Percentiles rank a stretch among this genome's conserved stretches.
phyloP scores from a whole-genome alignment of 2,329 filamentous ascomycete species.

The Fonsecaea nubica region DNA sequence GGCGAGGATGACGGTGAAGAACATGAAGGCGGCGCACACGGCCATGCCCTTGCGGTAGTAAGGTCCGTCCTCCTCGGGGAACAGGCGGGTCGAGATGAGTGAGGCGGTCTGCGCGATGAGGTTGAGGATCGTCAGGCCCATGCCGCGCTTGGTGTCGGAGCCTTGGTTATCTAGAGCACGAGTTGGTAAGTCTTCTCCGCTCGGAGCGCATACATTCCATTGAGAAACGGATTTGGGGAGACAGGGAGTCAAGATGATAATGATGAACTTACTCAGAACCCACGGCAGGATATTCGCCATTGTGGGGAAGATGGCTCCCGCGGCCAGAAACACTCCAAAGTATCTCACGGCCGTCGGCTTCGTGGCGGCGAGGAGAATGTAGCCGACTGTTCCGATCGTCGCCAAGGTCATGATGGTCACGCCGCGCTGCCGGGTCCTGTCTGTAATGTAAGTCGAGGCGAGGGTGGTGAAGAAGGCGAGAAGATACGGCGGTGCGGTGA shows the following conservation, averaged over 20 bases:
- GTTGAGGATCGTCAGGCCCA: constrained; percentile 60
- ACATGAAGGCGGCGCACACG: constrained; percentile 68
- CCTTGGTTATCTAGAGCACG: constrained; percentile 48
- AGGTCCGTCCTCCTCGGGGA: constrained; percentile 64
- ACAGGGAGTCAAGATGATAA: too few relatives aligned
- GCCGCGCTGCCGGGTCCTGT: constrained; percentile 69
- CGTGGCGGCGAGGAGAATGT: constrained; percentile 67
- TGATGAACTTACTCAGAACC: constrained; percentile 47
- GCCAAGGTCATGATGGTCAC: constrained; percentile 65
- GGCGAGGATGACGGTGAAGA: constrained; percentile 37
- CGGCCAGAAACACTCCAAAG: constrained; percentile 61
- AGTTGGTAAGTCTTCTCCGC: too few relatives aligned
- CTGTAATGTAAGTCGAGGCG: constrained; percentile 67
- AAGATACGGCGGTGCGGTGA: constrained; percentile 75
- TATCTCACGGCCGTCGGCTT: constrained; percentile 58
- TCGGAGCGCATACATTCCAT: too few relatives aligned
- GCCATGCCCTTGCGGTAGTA: constrained; percentile 69
- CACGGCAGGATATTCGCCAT: constrained; percentile 75
- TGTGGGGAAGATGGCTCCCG: constrained; percentile 69
- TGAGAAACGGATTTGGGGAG: too few relatives aligned
- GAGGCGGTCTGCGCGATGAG: constrained; percentile 82
- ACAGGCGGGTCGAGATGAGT: constrained; percentile 69
- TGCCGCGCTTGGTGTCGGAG: constrained; percentile 30
- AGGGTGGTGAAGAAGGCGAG: constrained; percentile 70
- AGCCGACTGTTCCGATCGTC: constrained; percentile 65